Conservation (phyloP, 768 basidiomycete species). For the Cystobasidium ongulense region DNA sequence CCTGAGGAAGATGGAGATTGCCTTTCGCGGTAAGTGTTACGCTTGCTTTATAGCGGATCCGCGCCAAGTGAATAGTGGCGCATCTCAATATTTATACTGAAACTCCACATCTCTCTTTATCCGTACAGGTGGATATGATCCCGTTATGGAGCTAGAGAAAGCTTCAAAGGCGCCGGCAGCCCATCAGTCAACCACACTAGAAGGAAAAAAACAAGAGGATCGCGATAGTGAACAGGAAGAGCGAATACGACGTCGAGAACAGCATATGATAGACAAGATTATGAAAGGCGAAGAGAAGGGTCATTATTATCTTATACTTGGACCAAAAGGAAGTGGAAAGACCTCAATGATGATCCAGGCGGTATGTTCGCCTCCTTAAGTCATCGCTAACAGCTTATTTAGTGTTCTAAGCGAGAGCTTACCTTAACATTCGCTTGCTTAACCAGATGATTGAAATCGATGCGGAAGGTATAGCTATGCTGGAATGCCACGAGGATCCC, state of each 20-base stretch:
- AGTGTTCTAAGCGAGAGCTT: not conserved
- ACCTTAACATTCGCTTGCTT: slow-evolving; percentile 48
- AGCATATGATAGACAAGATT: slow-evolving; percentile 13
- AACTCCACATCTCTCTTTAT: not conserved
- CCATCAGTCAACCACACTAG: slow-evolving; percentile 26
- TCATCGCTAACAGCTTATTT: too few species aligned
- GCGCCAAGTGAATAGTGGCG: not conserved
- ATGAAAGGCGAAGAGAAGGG: slow-evolving; percentile 16
- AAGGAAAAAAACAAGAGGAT: not conserved
- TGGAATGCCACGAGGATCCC: slow-evolving; percentile 75
- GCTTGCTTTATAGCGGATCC: not conserved
- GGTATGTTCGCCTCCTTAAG: slow-evolving; percentile 58
- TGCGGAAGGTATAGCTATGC: slow-evolving; percentile 62
- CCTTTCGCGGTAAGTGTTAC: slow-evolving; percentile 50
- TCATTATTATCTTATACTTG: slow-evolving; percentile 32
- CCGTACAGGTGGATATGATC: slow-evolving; percentile 58
- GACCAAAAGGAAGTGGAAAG: slow-evolving; percentile 23
- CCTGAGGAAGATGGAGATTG: slow-evolving; percentile 68
- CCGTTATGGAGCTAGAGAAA: slow-evolving; percentile 64
- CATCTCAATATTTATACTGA: not conserved
- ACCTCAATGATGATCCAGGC: slow-evolving; percentile 29
- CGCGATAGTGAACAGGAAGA: slow-evolving; percentile 11
- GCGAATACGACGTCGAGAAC: slow-evolving; percentile 28
- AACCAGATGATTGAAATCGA: slow-evolving; percentile 67
- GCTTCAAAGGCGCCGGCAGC: slow-evolving; percentile 38